Conservation (phyloP, 768 basidiomycete genomes). For the Epithele typhae region DNA sequence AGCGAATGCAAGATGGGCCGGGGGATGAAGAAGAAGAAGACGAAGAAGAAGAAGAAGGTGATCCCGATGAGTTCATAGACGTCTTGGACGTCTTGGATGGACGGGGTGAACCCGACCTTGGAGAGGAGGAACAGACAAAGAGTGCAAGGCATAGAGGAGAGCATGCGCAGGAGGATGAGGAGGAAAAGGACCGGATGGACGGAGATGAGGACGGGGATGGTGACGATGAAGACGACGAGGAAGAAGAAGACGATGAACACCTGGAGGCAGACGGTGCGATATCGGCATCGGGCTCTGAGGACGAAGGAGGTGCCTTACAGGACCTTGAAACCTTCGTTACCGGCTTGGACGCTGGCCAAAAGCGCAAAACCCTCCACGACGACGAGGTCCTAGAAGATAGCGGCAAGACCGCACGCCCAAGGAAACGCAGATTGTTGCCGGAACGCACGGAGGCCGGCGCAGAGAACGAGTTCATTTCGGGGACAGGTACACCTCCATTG, state of each 20-base stretch:
- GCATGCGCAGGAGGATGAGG: slow-evolving; percentile 29
- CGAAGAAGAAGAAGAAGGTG: slow-evolving; percentile 34
- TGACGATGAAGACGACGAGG: slow-evolving; percentile 18
- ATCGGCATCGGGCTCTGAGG: slow-evolving; percentile 32
- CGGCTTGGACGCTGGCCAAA: slow-evolving; percentile 57
- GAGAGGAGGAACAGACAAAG: slow-evolving; percentile 37
- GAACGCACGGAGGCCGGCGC: slow-evolving; percentile 77
- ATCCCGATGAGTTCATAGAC: slow-evolving; percentile 56
- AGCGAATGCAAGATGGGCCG: slow-evolving; percentile 27
- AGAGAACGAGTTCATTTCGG: slow-evolving; percentile 83
- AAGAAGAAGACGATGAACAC: slow-evolving; percentile 20
- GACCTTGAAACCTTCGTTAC: slow-evolving; percentile 72
- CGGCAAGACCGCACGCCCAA: slow-evolving; percentile 25
- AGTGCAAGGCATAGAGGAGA: slow-evolving; percentile 12
- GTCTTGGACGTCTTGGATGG: slow-evolving; percentile 66
- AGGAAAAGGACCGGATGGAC: slow-evolving; percentile 30
- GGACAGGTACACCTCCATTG: too few relatives aligned
- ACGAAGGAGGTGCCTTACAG: slow-evolving; percentile 56
- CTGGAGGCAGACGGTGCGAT: slow-evolving; percentile 35
- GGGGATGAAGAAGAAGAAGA: slow-evolving; percentile 40
- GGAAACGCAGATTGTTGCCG: slow-evolving; percentile 59
- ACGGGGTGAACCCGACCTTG: slow-evolving; percentile 40
- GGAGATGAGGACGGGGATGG: slow-evolving; percentile 23
- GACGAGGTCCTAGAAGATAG: slow-evolving; percentile 23
- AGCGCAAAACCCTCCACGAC: slow-evolving; percentile 63